phyloP scores from a whole-genome alignment of 306 rosid genomes.

The Macrotyloma uniflorum region DNA sequence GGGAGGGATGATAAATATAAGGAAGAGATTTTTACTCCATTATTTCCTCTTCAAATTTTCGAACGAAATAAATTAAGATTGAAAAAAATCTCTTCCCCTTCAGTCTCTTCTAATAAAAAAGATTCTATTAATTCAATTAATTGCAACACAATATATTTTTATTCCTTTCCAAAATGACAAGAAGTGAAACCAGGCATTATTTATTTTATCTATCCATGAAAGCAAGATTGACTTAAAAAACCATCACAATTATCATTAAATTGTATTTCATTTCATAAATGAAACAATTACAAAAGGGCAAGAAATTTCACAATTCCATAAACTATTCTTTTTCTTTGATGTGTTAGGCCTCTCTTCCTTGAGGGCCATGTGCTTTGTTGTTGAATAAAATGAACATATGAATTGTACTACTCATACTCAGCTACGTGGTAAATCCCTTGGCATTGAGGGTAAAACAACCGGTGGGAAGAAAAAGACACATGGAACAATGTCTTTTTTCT shows the following conservation, averaged over 20 bases:
- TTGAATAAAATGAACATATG: slow-evolving; percentile 73
- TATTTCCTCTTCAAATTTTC: neutral
- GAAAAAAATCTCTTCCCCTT: neutral
- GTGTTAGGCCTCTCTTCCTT: slow-evolving; percentile 40
- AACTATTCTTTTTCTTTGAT: slow-evolving; percentile 44
- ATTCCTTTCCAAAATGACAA: too few relatives aligned
- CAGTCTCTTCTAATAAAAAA: neutral
- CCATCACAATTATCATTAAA: neutral
- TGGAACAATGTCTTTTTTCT: slow-evolving; percentile 12
- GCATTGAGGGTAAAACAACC: slow-evolving; percentile 41
- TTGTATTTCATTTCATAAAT: neutral
- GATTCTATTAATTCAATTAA: neutral
- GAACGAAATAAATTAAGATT: neutral
- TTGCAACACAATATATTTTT: neutral
- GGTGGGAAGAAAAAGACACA: slow-evolving; percentile 4
- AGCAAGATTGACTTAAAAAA: neutral
- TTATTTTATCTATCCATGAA: too few relatives aligned
- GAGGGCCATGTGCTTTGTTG: slow-evolving; percentile 32
- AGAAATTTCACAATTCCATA: slow-evolving; percentile 45
- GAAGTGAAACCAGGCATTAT: neutral
- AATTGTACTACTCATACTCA: slow-evolving; percentile 52
- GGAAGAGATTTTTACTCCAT: too few relatives aligned
- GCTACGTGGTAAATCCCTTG: slow-evolving; percentile 46
- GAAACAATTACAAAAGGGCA: neutral
- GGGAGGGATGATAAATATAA: too few relatives aligned